Evolutionary conservation across 2,329 filamentous ascomycete species (phyloP).

Genomic region (Onygenales sp.): DNA sequence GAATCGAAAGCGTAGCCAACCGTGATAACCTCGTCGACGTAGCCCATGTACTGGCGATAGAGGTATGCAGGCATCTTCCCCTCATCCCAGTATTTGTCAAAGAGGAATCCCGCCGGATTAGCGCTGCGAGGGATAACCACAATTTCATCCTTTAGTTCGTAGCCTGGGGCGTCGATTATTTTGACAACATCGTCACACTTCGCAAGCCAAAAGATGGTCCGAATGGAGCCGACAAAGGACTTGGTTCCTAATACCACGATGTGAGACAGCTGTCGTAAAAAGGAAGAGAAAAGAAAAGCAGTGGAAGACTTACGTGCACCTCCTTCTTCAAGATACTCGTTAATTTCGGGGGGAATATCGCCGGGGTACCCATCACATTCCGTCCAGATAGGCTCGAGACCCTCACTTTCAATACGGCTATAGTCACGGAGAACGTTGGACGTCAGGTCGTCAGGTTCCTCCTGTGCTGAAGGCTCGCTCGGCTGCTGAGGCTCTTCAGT

Average conservation of each 20-base stretch:
- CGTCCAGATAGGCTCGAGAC: neutral
- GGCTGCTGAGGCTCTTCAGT: neutral
- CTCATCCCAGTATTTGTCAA: neutral
- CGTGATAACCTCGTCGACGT: neutral
- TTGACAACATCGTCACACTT: neutral
- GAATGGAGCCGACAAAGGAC: neutral
- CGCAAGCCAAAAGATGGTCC: neutral
- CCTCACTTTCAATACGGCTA: neutral
- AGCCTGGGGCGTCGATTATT: neutral
- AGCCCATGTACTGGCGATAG: neutral
- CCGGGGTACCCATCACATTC: neutral
- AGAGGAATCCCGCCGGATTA: neutral
- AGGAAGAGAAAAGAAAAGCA: neutral
- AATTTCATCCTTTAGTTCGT: neutral
- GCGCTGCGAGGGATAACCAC: neutral
- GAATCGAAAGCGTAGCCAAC: neutral
- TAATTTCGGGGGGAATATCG: neutral
- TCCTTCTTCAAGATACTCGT: neutral
- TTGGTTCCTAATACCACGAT: neutral
- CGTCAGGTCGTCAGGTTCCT: neutral
- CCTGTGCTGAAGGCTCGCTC: neutral
- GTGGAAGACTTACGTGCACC: neutral
- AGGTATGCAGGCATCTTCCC: neutral
- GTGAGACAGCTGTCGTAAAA: neutral
- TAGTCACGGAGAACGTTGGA: neutral